Evolutionary conservation across 2,329 filamentous ascomycete genomes (phyloP).

Genomic region (Talaromyces rugulosus): DNA sequence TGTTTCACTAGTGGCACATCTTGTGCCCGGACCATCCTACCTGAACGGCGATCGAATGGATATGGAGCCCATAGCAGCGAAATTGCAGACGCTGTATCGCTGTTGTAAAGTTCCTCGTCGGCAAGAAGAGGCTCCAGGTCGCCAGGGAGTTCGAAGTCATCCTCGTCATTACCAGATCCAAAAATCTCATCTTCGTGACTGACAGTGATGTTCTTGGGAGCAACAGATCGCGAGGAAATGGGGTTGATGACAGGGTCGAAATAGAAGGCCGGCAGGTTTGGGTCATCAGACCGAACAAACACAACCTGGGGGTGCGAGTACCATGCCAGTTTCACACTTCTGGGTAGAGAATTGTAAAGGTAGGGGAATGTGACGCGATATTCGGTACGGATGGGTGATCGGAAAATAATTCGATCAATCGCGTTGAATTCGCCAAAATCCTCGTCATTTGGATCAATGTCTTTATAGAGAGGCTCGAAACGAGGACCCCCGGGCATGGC

Average conservation of each 20-base stretch:
- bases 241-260: slow-evolving; percentile 98
- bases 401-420: slow-evolving; percentile 98
- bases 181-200: slow-evolving; percentile 95
- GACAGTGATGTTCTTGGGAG: slow-evolving; percentile 86
- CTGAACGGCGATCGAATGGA: slow-evolving; percentile 90
- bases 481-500: slow-evolving; percentile 95
- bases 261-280: slow-evolving; percentile 89
- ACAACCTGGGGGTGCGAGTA: slow-evolving; percentile 92
- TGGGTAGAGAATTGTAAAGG: slow-evolving; percentile 91
- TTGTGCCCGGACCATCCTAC: slow-evolving; percentile 92
- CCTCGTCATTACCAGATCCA: slow-evolving; percentile 72
- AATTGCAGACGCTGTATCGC: slow-evolving; percentile 86
- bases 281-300: slow-evolving; percentile 82
- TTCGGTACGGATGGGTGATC: slow-evolving; percentile 88
- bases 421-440: slow-evolving; percentile 99
- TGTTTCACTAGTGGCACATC: slow-evolving; percentile 97
- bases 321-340: slow-evolving; percentile 90
- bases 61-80: slow-evolving; percentile 97
- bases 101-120: slow-evolving; percentile 82
- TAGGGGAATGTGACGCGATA: slow-evolving; percentile 92
- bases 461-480: slow-evolving; percentile 96
- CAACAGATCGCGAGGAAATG: slow-evolving; percentile 90
- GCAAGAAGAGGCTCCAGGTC: slow-evolving; percentile 82
- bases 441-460: slow-evolving; percentile 97
- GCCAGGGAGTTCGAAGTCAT: slow-evolving; percentile 76